These are phyloP conservation scores for Lentinus tigrinus DNA, from an alignment of 768 basidiomycete genomes.

Conservation along the genomic window DNA sequence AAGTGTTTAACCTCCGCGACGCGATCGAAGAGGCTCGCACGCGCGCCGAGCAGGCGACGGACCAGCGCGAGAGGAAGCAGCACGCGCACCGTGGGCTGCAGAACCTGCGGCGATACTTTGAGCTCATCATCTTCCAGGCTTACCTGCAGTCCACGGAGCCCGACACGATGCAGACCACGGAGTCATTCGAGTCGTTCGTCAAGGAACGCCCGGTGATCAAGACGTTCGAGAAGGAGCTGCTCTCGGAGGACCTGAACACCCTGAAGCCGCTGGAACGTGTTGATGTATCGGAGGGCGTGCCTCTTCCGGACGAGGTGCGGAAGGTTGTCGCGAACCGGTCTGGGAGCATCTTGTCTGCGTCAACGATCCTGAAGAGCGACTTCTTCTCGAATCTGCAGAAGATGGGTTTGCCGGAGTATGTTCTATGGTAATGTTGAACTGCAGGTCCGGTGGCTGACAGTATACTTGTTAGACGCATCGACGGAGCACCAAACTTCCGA, in stretches of 20 bases:
- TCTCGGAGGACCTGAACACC: slow-evolving; percentile 72
- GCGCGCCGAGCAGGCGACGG: slow-evolving; percentile 74
- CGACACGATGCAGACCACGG: slow-evolving; percentile 73
- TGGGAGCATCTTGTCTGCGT: slow-evolving; percentile 85
- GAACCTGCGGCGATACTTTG: slow-evolving; percentile 81
- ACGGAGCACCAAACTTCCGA: slow-evolving; percentile 94
- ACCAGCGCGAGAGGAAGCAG: slow-evolving; percentile 64
- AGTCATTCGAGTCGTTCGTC: slow-evolving; percentile 81
- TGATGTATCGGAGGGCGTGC: slow-evolving; percentile 63
- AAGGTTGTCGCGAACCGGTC: slow-evolving; percentile 80
- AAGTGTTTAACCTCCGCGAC: slow-evolving; percentile 83
- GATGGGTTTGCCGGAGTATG: slow-evolving; percentile 92
- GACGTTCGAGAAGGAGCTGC: slow-evolving; percentile 91
- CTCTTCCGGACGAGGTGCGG: slow-evolving; percentile 88
- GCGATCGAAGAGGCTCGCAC: slow-evolving; percentile 81
- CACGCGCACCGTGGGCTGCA: slow-evolving; percentile 74
- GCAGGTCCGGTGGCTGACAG: slow-evolving; percentile 1
- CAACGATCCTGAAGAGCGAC: slow-evolving; percentile 93
- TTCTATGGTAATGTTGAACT: slow-evolving; percentile 3
- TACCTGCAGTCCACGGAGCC: slow-evolving; percentile 81
- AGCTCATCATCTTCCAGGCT: slow-evolving; percentile 85
- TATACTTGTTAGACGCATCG: slow-evolving; percentile 65
- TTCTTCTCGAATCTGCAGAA: slow-evolving; percentile 95
- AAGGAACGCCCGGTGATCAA: slow-evolving; percentile 88
- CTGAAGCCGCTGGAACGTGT: slow-evolving; percentile 81